Evolutionary conservation across 2,329 filamentous ascomycete species (phyloP).

Genomic region (Sporothrix variecibatus): DNA sequence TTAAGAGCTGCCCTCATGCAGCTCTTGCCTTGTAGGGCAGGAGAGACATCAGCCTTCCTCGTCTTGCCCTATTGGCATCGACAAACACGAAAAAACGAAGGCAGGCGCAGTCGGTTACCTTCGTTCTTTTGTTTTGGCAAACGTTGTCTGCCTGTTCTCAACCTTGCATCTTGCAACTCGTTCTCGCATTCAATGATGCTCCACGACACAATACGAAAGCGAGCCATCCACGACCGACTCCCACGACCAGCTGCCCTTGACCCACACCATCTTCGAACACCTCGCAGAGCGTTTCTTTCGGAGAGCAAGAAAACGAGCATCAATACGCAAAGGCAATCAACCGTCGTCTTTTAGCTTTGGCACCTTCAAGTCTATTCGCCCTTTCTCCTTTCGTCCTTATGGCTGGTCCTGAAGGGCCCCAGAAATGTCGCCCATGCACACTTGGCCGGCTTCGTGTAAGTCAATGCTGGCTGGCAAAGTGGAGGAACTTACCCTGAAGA

Average conservation of each 20-base stretch:
- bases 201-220: not conserved
- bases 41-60: not conserved
- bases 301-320: not conserved
- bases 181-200: not conserved
- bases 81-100: not conserved
- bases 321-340: not conserved
- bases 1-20: not conserved
- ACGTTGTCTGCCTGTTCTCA: not conserved
- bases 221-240: not conserved
- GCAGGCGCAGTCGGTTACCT: not conserved
- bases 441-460: not conserved
- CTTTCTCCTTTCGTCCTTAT: not conserved
- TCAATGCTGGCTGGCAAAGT: not conserved
- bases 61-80: not conserved
- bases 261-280: not conserved
- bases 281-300: not conserved
- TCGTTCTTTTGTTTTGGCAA: not conserved
- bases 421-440: not conserved
- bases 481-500: not conserved
- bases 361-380: no score
- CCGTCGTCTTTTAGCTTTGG: not conserved
- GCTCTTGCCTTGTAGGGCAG: slow-evolving; percentile 6
- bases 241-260: not conserved
- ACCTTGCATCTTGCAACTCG: not conserved
- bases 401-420: no score